phyloP scores from a whole-genome alignment of 1,139 yeast species.

The Martiniozyma asiatica region DNA sequence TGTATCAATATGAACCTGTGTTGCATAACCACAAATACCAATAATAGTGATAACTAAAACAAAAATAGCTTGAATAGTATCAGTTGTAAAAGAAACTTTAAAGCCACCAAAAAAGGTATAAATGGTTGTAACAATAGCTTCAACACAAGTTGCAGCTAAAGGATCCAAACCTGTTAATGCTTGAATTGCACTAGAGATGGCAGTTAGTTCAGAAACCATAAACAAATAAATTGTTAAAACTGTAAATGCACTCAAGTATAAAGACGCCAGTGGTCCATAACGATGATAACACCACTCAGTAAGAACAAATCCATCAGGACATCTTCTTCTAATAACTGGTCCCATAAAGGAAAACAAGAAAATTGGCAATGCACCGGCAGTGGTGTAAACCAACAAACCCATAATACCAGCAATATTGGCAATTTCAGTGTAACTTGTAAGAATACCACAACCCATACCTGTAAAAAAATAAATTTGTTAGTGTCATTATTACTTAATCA shows the following conservation, averaged over 20 bases:
- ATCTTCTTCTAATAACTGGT: slow-evolving; percentile 62
- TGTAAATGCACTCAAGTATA: slow-evolving; percentile 72
- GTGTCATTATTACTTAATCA: no score
- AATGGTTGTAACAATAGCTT: slow-evolving; percentile 76
- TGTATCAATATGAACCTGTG: slow-evolving; percentile 59
- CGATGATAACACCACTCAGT: slow-evolving; percentile 92
- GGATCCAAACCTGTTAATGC: slow-evolving; percentile 73
- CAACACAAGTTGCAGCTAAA: slow-evolving; percentile 72
- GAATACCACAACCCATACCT: slow-evolving; percentile 88
- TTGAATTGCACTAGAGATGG: slow-evolving; percentile 63
- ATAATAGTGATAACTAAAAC: slow-evolving; percentile 57
- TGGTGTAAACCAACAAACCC: slow-evolving; percentile 71
- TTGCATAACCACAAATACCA: slow-evolving; percentile 72
- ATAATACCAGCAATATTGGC: slow-evolving; percentile 81
- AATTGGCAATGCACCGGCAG: slow-evolving; percentile 79
- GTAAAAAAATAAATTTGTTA: slow-evolving; percentile 12
- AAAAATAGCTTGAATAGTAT: slow-evolving; percentile 71
- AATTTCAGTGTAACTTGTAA: slow-evolving; percentile 77
- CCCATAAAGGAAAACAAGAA: slow-evolving; percentile 72
- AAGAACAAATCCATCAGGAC: slow-evolving; percentile 85
- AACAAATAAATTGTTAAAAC: slow-evolving; percentile 77
- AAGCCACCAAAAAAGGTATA: slow-evolving; percentile 89
- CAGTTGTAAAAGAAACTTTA: slow-evolving; percentile 79
- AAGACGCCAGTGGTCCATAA: slow-evolving; percentile 59
- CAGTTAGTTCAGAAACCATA: slow-evolving; percentile 80